A percentile compares a stretch with the other conserved stretches of the same genome.
Conservation (phyloP, 2,329 filamentous ascomycete genomes). For the Calonectria multiphialidica region DNA sequence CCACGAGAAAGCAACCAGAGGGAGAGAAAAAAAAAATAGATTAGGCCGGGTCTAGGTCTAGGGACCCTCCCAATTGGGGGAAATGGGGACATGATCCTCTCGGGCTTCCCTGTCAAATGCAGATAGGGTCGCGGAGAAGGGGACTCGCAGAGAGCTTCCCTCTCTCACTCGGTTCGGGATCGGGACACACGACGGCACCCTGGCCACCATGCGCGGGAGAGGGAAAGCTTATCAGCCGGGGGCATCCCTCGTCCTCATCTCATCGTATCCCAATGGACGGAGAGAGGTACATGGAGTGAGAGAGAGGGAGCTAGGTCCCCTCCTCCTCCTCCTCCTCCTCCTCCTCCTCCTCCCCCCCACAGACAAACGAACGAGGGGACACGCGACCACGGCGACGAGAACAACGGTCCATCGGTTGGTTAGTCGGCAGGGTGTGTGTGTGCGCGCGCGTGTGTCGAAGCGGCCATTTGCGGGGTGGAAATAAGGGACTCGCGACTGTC, state of each 20-base stretch:
- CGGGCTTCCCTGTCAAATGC: slow-evolving; percentile 7
- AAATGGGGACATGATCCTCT: background rate
- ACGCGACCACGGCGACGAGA: slow-evolving; percentile 1
- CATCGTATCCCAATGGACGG: background rate
- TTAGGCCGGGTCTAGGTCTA: background rate
- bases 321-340: no score
- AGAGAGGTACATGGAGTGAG: no score
- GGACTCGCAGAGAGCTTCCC: background rate
- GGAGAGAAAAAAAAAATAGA: background rate
- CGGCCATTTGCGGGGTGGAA: background rate
- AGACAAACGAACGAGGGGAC: background rate
- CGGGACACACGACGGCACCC: slow-evolving; percentile 4
- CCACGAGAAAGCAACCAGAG: background rate
- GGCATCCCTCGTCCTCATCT: slow-evolving; percentile 6
- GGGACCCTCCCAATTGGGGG: background rate
- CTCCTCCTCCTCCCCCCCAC: background rate
- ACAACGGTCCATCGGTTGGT: slow-evolving; percentile 8
- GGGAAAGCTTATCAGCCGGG: slow-evolving; percentile 23
- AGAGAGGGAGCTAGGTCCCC: no score
- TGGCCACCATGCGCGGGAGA: background rate
- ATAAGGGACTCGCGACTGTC: background rate
- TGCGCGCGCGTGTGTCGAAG: background rate
- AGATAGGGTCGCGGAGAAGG: slow-evolving; percentile 8
- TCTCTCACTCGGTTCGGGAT: background rate
- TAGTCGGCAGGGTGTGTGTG: background rate